A percentile compares a stretch with the other conserved stretches of the same genome.
Evolutionary conservation across 176 grass and related monocot species (phyloP).

Genomic region (Aegilops bicornis): DNA sequence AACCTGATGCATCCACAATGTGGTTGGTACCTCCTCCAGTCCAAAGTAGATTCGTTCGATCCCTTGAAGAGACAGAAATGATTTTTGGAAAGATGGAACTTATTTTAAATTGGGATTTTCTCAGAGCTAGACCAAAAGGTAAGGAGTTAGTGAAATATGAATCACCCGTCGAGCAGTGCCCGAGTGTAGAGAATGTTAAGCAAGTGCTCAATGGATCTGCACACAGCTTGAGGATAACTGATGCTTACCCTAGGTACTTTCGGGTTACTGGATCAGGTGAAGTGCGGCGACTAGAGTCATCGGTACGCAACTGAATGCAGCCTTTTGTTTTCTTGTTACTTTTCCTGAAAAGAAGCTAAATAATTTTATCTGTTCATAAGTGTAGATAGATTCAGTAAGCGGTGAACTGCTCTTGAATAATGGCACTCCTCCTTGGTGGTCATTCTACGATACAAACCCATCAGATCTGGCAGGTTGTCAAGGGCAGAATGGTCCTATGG

Average conservation of each 20-base stretch:
- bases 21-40: constrained; percentile 86
- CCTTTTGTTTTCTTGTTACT: constrained; percentile 16
- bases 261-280: constrained; percentile 95
- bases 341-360: constrained; percentile 8
- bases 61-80: constrained; percentile 57
- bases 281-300: constrained; percentile 77
- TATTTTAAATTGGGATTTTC: constrained; percentile 86
- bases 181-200: constrained; percentile 65
- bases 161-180: constrained; percentile 49
- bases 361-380: constrained; percentile 11
- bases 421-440: constrained; percentile 85
- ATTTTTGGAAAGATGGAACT: constrained; percentile 61
- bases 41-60: constrained; percentile 65
- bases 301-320: constrained; percentile 40
- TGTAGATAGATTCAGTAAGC: constrained; percentile 75
- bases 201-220: constrained; percentile 71
- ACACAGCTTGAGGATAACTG: constrained; percentile 67
- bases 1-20: constrained; percentile 87
- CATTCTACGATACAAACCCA: constrained; percentile 62
- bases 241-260: constrained; percentile 90
- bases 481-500: constrained; percentile 80
- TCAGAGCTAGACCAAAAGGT: constrained; percentile 94
- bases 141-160: constrained; percentile 94
- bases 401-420: constrained; percentile 73
- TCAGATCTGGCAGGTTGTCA: constrained; percentile 67